phyloP scores from a whole-genome alignment of 352 stramenopile genomes.

The Elongisporangium prolatum region DNA sequence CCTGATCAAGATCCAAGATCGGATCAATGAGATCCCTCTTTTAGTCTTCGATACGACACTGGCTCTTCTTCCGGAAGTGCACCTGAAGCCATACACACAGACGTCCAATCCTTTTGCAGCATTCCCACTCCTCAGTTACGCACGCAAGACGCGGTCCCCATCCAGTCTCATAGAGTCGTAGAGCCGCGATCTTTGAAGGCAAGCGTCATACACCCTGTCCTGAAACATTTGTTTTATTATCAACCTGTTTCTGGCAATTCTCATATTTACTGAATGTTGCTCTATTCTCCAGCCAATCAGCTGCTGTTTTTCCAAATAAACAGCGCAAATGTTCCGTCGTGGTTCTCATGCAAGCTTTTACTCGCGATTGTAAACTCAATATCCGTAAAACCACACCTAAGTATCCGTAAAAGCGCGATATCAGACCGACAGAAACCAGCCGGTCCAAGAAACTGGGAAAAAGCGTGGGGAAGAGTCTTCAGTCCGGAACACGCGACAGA shows the following conservation, averaged over 20 bases:
- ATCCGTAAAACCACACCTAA: not conserved
- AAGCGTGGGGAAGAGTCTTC: not conserved
- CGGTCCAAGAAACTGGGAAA: not conserved
- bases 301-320: not conserved
- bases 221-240: not conserved
- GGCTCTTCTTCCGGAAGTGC: not conserved
- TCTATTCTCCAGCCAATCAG: not conserved
- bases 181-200: not conserved
- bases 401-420: not conserved
- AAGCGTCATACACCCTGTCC: too few relatives aligned
- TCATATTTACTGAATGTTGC: not conserved
- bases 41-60: too few relatives aligned
- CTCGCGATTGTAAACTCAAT: not conserved
- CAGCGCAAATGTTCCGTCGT: not conserved
- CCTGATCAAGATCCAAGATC: not conserved
- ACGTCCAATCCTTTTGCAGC: not conserved
- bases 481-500: not conserved
- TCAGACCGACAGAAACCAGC: not conserved
- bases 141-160: not conserved
- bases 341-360: not conserved
- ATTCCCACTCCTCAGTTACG: not conserved
- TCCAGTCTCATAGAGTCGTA: not conserved
- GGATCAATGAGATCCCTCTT: not conserved
- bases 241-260: not conserved
- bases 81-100: not conserved